Conservation (phyloP, 192 early-diverging fungal genomes). For the Glomus cerebriforme region DNA sequence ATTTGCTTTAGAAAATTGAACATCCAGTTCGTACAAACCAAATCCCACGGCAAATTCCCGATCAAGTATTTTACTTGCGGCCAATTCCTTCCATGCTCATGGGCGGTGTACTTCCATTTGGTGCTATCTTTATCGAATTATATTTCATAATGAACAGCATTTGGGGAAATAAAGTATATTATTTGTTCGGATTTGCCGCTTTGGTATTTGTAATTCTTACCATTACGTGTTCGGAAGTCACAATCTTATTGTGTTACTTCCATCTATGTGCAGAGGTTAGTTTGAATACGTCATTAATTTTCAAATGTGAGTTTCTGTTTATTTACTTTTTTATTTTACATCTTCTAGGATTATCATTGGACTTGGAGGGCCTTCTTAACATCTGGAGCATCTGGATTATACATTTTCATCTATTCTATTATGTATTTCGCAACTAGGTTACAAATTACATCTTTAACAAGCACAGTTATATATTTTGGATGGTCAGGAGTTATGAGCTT, state of each 20-base stretch:
- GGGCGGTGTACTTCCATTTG: slow-evolving; percentile 89
- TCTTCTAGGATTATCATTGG: slow-evolving; percentile 67
- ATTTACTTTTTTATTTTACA: not conserved
- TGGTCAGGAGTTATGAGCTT: slow-evolving; percentile 80
- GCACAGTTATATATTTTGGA: slow-evolving; percentile 87
- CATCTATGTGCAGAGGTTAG: slow-evolving; percentile 78
- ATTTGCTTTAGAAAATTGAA: slow-evolving; percentile 50
- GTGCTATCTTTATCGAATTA: slow-evolving; percentile 93
- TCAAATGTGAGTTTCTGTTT: slow-evolving; percentile 40
- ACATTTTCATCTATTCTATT: slow-evolving; percentile 87
- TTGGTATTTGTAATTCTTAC: slow-evolving; percentile 85
- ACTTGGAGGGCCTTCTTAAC: slow-evolving; percentile 90
- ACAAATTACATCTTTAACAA: slow-evolving; percentile 77
- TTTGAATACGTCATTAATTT: not conserved
- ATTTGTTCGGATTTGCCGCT: slow-evolving; percentile 92
- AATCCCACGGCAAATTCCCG: slow-evolving; percentile 92
- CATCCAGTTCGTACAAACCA: slow-evolving; percentile 87
- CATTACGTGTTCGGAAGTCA: slow-evolving; percentile 82
- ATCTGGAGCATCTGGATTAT: slow-evolving; percentile 79
- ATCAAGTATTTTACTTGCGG: slow-evolving; percentile 79
- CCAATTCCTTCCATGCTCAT: slow-evolving; percentile 72
- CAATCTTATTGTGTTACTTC: slow-evolving; percentile 88
- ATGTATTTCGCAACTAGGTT: slow-evolving; percentile 83
- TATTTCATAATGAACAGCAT: slow-evolving; percentile 96
- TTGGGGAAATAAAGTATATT: slow-evolving; percentile 92